Evolutionary conservation across 2,329 filamentous ascomycete genomes (phyloP).

Genomic region (Truncatella angustata): DNA sequence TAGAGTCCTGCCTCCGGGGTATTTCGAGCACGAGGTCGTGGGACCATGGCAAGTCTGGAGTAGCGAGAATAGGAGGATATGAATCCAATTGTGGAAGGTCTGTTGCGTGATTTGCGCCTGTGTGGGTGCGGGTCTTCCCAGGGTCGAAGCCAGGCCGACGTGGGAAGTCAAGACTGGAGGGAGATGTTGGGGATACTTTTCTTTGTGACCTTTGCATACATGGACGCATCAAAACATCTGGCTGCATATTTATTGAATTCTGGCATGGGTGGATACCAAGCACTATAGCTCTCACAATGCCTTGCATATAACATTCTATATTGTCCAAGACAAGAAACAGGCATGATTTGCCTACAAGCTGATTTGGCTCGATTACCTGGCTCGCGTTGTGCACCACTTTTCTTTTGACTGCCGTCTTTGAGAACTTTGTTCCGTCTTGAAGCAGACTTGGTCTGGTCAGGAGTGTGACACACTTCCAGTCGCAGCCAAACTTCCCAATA

Average conservation of each 20-base stretch:
- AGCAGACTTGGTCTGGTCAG: too few species aligned
- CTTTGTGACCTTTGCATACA: neutral
- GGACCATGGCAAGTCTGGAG: slow-evolving; percentile 50
- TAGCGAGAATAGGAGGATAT: slow-evolving; percentile 48
- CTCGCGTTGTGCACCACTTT: neutral
- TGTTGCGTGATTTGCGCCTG: too few species aligned
- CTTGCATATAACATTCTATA: neutral
- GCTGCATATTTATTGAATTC: neutral
- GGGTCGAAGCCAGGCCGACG: too few species aligned
- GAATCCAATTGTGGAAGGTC: too few species aligned
- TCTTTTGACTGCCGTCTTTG: neutral
- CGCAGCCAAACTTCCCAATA: too few species aligned
- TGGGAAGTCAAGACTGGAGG: too few species aligned
- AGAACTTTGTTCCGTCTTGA: too few species aligned
- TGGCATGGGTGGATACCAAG: neutral
- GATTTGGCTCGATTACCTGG: neutral
- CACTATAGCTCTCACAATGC: neutral
- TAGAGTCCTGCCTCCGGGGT: slow-evolving; percentile 51
- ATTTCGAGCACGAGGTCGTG: slow-evolving; percentile 49
- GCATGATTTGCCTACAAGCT: neutral
- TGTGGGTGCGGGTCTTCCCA: too few species aligned
- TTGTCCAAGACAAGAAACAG: neutral
- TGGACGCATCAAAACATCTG: slow-evolving; percentile 4
- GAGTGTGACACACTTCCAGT: too few species aligned
- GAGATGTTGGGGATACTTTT: neutral